Evolutionary conservation across 225 moss, liverwort and hornwort genomes (phyloP).

Genomic region (Ulota crispa): DNA sequence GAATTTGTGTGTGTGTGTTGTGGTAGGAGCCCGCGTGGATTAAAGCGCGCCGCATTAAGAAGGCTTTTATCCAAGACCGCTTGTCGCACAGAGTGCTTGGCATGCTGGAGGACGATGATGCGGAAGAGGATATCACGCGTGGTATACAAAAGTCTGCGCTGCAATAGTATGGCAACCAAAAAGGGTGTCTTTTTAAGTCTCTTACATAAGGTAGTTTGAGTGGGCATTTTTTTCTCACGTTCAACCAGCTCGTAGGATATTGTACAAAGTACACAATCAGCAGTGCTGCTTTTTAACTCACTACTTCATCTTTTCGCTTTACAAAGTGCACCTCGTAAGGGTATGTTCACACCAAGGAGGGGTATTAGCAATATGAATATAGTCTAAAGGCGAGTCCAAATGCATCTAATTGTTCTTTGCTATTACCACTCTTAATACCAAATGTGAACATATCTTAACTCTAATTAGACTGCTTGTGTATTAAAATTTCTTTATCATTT

Average conservation of each 20-base stretch:
- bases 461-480: no score
- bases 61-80: slow-evolving; percentile 57
- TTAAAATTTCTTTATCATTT: no score
- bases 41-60: slow-evolving; percentile 62
- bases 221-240: not conserved
- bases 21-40: slow-evolving; percentile 80
- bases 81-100: slow-evolving; percentile 54
- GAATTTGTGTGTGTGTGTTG: not conserved
- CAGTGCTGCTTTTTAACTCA: no score
- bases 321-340: no score
- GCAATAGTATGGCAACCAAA: not conserved
- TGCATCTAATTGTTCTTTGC: no score
- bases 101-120: slow-evolving; percentile 46
- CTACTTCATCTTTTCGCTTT: no score
- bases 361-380: no score
- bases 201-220: not conserved
- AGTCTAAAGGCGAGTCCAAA: no score
- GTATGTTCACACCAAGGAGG: no score
- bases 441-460: no score
- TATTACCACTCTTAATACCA: no score
- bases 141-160: slow-evolving; percentile 13
- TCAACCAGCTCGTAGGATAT: not conserved
- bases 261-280: not conserved
- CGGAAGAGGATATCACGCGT: slow-evolving; percentile 8
- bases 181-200: not conserved